Evolutionary conservation across 306 rosid species (phyloP).

Genomic region (Chamaecrista fasciculata): DNA sequence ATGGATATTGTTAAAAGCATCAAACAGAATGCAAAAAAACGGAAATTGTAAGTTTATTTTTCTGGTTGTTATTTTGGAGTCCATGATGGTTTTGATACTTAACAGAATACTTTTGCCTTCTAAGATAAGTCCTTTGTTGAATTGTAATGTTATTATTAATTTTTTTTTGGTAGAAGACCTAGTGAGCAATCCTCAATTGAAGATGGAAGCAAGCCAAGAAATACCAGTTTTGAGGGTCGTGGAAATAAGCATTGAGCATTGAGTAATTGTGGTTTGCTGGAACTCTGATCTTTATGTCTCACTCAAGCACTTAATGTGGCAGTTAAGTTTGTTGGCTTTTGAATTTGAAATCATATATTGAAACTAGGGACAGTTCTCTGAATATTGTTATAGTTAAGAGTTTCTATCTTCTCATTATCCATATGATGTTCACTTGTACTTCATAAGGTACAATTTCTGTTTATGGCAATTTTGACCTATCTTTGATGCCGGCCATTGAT

Average conservation of each 20-base stretch:
- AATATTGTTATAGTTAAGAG: constrained; percentile 37
- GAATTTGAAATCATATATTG: constrained; percentile 51
- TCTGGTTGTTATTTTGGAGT: neutral
- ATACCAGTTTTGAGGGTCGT: constrained; percentile 49
- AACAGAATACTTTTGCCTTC: neutral
- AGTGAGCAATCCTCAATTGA: constrained; percentile 60
- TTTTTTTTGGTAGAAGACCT: constrained; percentile 43
- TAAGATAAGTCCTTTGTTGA: constrained; percentile 11
- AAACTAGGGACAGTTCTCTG: constrained; percentile 45
- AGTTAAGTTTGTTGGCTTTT: constrained; percentile 93
- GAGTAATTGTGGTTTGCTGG: constrained; percentile 40
- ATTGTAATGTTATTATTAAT: constrained; percentile 9
- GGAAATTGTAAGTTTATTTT: constrained; percentile 57
- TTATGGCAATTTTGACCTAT: constrained; percentile 34
- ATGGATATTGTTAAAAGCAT: constrained; percentile 89
- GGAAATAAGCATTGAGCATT: constrained; percentile 65
- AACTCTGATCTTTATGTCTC: constrained; percentile 33
- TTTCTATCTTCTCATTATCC: constrained; percentile 44
- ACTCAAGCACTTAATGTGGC: constrained; percentile 54
- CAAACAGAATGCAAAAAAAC: constrained; percentile 87
- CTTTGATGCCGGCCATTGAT: constrained; percentile 20
- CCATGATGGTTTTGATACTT: constrained; percentile 15
- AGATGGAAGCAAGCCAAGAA: constrained; percentile 60
- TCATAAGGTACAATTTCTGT: constrained; percentile 34
- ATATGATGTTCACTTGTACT: constrained; percentile 37